These are phyloP conservation scores for Zymoseptoria pseudotritici DNA, from an alignment of 2,329 filamentous ascomycete genomes.

Conservation along the genomic window DNA sequence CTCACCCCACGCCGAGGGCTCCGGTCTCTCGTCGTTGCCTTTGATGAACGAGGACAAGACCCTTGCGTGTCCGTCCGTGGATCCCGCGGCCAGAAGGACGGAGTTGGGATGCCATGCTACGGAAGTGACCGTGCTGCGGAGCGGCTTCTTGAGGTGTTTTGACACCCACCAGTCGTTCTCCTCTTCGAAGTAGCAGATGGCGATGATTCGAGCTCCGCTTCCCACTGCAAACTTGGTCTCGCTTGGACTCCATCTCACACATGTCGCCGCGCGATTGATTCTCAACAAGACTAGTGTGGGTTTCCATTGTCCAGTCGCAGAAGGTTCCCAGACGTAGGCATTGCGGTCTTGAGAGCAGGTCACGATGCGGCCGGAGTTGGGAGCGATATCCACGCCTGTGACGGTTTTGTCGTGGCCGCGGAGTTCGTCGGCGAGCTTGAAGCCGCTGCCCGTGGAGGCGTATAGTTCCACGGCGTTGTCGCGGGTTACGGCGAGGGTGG, in stretches of 20 bases:
- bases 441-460: constrained; percentile 53
- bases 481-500: constrained; percentile 81
- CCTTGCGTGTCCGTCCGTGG: constrained; percentile 92
- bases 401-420: constrained; percentile 96
- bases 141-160: constrained; percentile 98
- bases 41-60: constrained; percentile 97
- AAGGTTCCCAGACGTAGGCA: constrained; percentile 94
- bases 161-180: constrained; percentile 99
- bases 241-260: constrained; percentile 92
- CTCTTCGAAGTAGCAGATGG: constrained; percentile 96
- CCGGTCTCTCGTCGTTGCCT: constrained; percentile 77
- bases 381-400: constrained; percentile 92
- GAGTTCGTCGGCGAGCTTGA: constrained; percentile 87
- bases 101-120: constrained; percentile 97
- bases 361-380: constrained; percentile 83
- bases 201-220: constrained; percentile 89
- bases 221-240: constrained; percentile 98
- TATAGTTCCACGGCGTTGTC: constrained; percentile 90
- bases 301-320: constrained; percentile 81
- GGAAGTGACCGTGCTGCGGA: constrained; percentile 91
- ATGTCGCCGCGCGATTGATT: constrained; percentile 93
- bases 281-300: constrained; percentile 93
- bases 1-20: constrained; percentile 88
- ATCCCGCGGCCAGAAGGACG: constrained; percentile 86
- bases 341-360: constrained; percentile 98